Conservation (phyloP, 1,284 basidiomycete genomes). For the Peniophora sp. region DNA sequence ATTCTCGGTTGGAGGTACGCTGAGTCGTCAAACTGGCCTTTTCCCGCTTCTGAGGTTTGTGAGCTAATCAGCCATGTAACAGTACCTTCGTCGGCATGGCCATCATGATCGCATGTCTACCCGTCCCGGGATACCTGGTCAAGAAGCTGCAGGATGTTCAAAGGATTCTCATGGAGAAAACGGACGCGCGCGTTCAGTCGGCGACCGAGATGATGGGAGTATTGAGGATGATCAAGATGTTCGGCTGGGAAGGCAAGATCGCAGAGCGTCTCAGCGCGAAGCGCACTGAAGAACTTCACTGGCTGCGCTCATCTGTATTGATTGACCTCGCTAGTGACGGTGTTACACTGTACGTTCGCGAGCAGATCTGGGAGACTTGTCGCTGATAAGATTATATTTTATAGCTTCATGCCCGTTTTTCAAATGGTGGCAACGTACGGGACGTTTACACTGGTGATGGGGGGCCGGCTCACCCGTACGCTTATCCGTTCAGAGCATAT, state of each 20-base stretch:
- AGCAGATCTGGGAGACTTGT: too few species aligned
- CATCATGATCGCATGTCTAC: constrained; percentile 43
- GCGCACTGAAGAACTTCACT: constrained; percentile 48
- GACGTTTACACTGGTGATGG: constrained; percentile 21
- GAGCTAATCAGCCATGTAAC: constrained; percentile 9
- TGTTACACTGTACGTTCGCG: constrained; percentile 12
- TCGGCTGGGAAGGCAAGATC: constrained; percentile 48
- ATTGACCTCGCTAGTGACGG: constrained; percentile 27
- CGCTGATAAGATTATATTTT: too few species aligned
- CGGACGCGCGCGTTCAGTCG: constrained; percentile 39
- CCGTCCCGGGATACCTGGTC: constrained; percentile 35
- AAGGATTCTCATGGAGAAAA: constrained; percentile 24
- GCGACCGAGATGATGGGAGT: constrained; percentile 40
- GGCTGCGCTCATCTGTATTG: constrained; percentile 33
- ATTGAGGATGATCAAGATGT: constrained; percentile 50
- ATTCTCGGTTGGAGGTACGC: neutral
- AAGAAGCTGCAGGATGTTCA: constrained; percentile 22
- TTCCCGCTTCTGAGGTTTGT: neutral
- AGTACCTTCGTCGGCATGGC: constrained; percentile 43
- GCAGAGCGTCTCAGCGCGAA: constrained; percentile 35
- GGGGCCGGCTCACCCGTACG: constrained; percentile 23
- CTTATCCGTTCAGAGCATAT: too few species aligned
- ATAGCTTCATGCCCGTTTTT: constrained; percentile 45
- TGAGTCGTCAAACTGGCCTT: neutral
- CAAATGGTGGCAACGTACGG: neutral